A percentile compares a stretch with the other conserved stretches of the same genome.
These are phyloP conservation scores for Sarocladium kiliense DNA, from an alignment of 2,329 filamentous ascomycete genomes.

Conservation along the genomic window DNA sequence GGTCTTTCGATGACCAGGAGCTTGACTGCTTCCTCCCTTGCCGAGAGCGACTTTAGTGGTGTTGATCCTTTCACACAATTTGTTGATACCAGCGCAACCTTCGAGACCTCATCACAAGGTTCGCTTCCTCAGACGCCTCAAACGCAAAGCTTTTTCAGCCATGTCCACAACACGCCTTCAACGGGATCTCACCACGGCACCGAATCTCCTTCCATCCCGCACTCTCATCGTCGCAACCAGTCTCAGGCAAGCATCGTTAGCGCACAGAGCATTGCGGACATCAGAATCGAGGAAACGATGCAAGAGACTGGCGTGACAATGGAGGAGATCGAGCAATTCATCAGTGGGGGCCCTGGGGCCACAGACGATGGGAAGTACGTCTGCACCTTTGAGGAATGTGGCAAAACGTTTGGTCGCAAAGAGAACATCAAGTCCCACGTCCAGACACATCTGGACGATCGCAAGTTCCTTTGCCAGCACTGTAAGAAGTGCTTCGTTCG, in stretches of 20 bases:
- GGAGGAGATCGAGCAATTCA: conserved; percentile 76
- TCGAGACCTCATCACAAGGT: neutral
- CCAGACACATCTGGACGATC: conserved; percentile 93
- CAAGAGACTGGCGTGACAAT: conserved; percentile 79
- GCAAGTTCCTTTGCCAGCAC: conserved; percentile 88
- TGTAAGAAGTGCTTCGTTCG: conserved; percentile 96
- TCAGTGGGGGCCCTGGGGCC: conserved; percentile 58
- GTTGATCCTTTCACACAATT: conserved; percentile 1
- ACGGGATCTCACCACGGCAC: conserved; percentile 10
- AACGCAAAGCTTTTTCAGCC: conserved; percentile 34
- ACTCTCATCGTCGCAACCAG: conserved; percentile 50
- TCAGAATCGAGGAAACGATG: conserved; percentile 61
- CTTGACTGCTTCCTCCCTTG: conserved; percentile 2
- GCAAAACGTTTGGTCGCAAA: conserved; percentile 90
- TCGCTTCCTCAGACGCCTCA: conserved; percentile 14
- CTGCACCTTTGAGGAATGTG: conserved; percentile 72
- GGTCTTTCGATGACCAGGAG: conserved; percentile 2
- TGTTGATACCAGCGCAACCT: neutral
- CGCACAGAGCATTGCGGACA: conserved; percentile 54
- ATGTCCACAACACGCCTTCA: conserved; percentile 15
- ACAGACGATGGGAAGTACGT: conserved; percentile 72
- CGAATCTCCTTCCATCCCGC: neutral
- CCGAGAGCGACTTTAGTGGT: neutral
- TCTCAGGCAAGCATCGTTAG: conserved; percentile 54
- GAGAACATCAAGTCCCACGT: conserved; percentile 99